Percentiles rank a stretch among this genome's conserved stretches.
Evolutionary conservation across 78 protist genomes (phyloP).

Genomic region (Diacronema lutheri): DNA sequence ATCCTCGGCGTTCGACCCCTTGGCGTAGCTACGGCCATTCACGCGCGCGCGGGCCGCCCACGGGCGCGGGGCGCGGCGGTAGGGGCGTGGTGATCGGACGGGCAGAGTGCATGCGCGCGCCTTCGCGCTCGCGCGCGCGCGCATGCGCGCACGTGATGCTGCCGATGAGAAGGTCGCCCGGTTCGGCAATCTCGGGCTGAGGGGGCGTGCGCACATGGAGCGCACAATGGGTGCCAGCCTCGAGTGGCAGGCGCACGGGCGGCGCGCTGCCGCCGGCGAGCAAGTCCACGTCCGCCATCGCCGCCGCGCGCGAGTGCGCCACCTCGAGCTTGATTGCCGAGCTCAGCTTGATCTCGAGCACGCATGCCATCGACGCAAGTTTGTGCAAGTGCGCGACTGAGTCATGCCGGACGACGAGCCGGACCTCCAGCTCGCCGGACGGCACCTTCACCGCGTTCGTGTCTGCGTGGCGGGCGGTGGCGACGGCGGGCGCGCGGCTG

Average conservation of each 20-base stretch:
- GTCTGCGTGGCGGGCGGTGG: too few species aligned
- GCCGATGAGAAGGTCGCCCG: not conserved
- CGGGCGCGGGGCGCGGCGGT: not conserved
- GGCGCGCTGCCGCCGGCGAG: not conserved
- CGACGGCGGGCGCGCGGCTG: too few species aligned
- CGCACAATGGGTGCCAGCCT: too few species aligned
- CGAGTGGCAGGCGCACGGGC: not conserved
- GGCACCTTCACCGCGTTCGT: not conserved
- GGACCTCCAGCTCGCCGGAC: not conserved
- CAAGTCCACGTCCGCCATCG: not conserved
- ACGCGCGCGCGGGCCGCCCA: not conserved
- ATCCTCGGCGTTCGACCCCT: too few species aligned
- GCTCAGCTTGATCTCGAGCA: not conserved
- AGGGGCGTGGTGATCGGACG: not conserved
- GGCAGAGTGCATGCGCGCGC: not conserved
- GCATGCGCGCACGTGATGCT: not conserved
- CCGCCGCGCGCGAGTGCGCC: not conserved
- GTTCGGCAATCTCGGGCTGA: not conserved
- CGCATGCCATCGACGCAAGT: not conserved
- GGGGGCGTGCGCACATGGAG: too few species aligned
- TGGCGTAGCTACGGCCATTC: too few species aligned
- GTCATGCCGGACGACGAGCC: not conserved
- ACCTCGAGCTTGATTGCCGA: not conserved
- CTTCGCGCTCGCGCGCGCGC: not conserved
- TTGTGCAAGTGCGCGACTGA: not conserved